These are phyloP conservation scores for Helminthosporium solani DNA, from an alignment of 2,329 filamentous ascomycete genomes.

Conservation along the genomic window DNA sequence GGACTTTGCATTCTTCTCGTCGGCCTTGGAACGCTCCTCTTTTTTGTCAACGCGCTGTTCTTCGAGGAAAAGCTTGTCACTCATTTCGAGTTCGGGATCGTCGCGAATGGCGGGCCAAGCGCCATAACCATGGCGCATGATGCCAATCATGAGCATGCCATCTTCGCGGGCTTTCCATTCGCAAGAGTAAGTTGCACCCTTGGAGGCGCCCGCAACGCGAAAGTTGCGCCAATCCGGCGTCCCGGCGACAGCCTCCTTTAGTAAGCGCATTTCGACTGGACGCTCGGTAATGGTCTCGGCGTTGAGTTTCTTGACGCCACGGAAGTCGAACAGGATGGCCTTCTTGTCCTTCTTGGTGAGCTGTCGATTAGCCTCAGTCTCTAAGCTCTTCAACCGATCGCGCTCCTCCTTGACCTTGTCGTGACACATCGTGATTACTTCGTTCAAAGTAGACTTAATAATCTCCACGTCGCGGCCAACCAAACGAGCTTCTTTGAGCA, in stretches of 20 bases:
- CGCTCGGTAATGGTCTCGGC: slow-evolving; percentile 93
- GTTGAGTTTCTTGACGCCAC: slow-evolving; percentile 90
- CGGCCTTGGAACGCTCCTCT: slow-evolving; percentile 78
- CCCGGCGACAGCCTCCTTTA: slow-evolving; percentile 70
- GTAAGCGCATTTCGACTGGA: slow-evolving; percentile 81
- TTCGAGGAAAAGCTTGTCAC: slow-evolving; percentile 92
- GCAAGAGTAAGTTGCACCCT: slow-evolving; percentile 87
- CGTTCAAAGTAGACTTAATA: slow-evolving; percentile 71
- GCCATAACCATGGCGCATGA: slow-evolving; percentile 90
- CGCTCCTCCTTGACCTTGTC: slow-evolving; percentile 72
- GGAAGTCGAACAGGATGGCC: slow-evolving; percentile 91
- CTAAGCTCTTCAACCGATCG: slow-evolving; percentile 61
- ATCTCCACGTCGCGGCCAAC: slow-evolving; percentile 79
- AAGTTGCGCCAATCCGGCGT: slow-evolving; percentile 73
- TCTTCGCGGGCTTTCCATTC: slow-evolving; percentile 92
- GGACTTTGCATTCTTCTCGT: slow-evolving; percentile 74
- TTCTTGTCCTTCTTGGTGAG: slow-evolving; percentile 97
- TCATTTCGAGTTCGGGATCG: slow-evolving; percentile 79
- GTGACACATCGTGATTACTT: slow-evolving; percentile 73
- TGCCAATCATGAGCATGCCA: slow-evolving; percentile 94
- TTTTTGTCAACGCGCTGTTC: slow-evolving; percentile 99
- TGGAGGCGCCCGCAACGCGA: slow-evolving; percentile 86
- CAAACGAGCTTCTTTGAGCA: slow-evolving; percentile 83
- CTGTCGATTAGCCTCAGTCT: slow-evolving; percentile 72
- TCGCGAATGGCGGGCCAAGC: slow-evolving; percentile 95